Evolutionary conservation across 176 grass and related monocot genomes (phyloP), one percentile per base, ranked within the genome.

Genomic region (Phoenix dactylifera): DNA sequence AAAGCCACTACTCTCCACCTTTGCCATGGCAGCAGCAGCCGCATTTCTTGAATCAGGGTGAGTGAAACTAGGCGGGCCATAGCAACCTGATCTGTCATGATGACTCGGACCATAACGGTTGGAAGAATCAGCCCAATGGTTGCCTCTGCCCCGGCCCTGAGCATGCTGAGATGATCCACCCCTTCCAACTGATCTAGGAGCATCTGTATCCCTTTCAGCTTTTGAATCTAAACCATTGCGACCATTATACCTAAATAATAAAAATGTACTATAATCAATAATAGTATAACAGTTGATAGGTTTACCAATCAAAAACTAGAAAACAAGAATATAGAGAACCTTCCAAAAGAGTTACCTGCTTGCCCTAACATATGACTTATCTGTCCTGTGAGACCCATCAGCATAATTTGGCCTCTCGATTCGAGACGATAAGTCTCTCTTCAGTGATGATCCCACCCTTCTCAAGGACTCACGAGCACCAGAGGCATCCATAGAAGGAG

Each of bases 1-100:
- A 82, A 98, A 98, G 24, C 93, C 93, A 76, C 83, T 92, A 73
- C 82, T 98, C 67, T 98, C 61, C 67, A 98, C 89, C 72, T 98
- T 98, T 54, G 88, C 88, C 15, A 86, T 83, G 73, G 93, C 82
- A 70, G 82, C 88, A 55, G 86, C 93, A 48, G 93, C 77, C 28
- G 88, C 93, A 83, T 98, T 98, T 76, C 84, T 82, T 64, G 84
- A 89, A 73, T 77, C 82, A 77, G 76, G 39, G 9, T 50, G 73
- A 57, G 76, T 70, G 71, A 74, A 83, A 22, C 58, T 55, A 16
- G 25, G 24, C 19, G 65, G 30, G 32, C 60, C 83, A 80, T 64
- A 82, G 59, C 80, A 92, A 57, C 83, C 84, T 51, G 82, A 66
- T 60, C 84, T 80, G 55, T 69, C 75, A 67, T 10, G 74, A 60